These are phyloP conservation scores for Pharnaceum exiguum DNA, from an alignment of 148 eudicot genomes.

Conservation along the genomic window DNA sequence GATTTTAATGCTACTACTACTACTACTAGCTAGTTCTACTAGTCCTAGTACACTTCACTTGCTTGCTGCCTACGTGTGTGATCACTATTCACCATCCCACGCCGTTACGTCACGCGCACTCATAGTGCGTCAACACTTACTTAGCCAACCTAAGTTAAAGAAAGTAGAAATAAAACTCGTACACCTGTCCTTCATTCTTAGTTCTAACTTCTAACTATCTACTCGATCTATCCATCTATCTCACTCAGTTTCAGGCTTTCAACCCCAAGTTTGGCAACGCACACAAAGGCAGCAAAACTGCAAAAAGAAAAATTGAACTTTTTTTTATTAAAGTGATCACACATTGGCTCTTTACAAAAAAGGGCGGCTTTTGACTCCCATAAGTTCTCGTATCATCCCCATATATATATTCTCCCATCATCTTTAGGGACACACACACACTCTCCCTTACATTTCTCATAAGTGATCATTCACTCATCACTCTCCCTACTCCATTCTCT, in stretches of 20 bases:
- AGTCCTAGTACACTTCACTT: too few relatives aligned
- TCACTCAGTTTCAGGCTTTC: too few relatives aligned
- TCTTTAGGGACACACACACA: constrained; percentile 6
- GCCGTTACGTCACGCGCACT: constrained; percentile 19
- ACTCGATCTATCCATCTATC: too few relatives aligned
- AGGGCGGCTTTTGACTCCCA: constrained; percentile 11
- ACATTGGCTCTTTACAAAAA: constrained; percentile 14
- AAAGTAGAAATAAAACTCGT: too few relatives aligned
- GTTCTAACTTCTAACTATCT: too few relatives aligned
- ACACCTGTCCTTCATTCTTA: constrained; percentile 15
- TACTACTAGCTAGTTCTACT: too few relatives aligned
- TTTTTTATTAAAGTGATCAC: too few relatives aligned
- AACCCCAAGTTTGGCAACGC: too few relatives aligned
- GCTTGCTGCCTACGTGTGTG: constrained; percentile 14
- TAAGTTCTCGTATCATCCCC: not conserved
- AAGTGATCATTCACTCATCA: constrained; percentile 23
- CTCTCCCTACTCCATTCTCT: constrained; percentile 12
- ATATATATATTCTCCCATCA: not conserved
- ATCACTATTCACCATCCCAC: constrained; percentile 11
- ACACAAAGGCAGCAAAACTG: not conserved
- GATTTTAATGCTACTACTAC: not conserved
- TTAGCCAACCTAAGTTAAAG: too few relatives aligned
- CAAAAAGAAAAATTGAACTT: not conserved
- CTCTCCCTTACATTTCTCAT: constrained; percentile 14
- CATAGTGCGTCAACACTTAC: not conserved